Evolutionary conservation across 208 protist genomes (phyloP), one percentile per base, ranked within the genome.

Genomic region (Leishmania martiniquensis): DNA sequence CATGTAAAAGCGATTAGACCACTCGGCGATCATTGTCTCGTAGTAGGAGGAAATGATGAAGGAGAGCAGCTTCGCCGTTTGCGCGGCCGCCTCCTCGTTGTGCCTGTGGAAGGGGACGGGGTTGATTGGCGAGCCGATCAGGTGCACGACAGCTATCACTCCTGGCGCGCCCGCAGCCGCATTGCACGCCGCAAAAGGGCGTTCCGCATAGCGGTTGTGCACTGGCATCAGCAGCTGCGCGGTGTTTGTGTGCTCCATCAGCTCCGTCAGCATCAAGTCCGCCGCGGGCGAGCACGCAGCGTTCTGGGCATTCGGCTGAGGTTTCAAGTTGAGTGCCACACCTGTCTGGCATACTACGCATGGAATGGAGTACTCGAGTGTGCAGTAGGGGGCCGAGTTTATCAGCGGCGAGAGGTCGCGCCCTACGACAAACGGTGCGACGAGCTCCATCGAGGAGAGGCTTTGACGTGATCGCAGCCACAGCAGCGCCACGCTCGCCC

Each of bases 391-490:
- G 6, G 94, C 91, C 7, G 91, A 91, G 76, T 88, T 87, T 1
- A 81, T 78, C 39, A 96, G 80, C 37, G 89, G 85, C 25, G 82
- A 82, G 39, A 91, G 76, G 44, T 96, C 91, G 3, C 90, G 87
- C 7, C 92, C 91, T 15, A 97, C 92, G 1, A 96, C 92, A 86
- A 97, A 97, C 22, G 94, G 94, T 25, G 92, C 92, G 25, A 97
- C 86, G 15, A 97, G 90, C 78, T 96, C 94, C 6, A 85, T 84
- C 9, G 92, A 93, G 5, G 95, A 83, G 39, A 89, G 83, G 20
- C 87, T 92, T 57, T 78, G 79, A 44, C 87, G 89, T 20, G 91
- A 91, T 13, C 87, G 85, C 49, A 97, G 62, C 92, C 94, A 97
- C 73, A 97, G 76, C 63, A 97, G 69, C 42, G 92, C 92, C 25